These are phyloP conservation scores for Bretziella fagacearum DNA, from an alignment of 2,329 filamentous ascomycete genomes.

Conservation along the genomic window DNA sequence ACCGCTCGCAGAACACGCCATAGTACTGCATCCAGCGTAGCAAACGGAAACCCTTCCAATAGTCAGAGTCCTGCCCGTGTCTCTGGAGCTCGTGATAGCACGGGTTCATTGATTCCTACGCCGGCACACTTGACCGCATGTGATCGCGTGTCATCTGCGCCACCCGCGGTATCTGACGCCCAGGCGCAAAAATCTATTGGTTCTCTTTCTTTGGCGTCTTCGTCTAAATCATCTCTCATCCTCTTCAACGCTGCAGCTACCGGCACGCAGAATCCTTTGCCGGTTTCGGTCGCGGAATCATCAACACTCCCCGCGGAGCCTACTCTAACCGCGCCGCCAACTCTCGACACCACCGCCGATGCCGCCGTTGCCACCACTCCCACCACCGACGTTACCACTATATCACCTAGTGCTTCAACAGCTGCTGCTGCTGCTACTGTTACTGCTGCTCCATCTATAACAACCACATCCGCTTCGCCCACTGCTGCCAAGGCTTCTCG, in stretches of 20 bases:
- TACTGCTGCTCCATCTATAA: background rate
- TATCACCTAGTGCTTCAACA: background rate
- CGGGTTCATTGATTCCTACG: constrained; percentile 3
- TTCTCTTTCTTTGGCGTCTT: background rate
- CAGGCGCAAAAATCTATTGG: background rate
- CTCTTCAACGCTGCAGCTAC: constrained; percentile 3
- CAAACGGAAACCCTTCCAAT: background rate
- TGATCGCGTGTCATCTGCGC: constrained; percentile 6
- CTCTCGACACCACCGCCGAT: constrained; percentile 1
- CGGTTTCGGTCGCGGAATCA: background rate
- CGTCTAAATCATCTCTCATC: constrained; percentile 1
- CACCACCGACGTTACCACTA: background rate
- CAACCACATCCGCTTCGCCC: constrained; percentile 9
- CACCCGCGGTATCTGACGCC: constrained; percentile 4
- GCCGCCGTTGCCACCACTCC: background rate
- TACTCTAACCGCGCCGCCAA: background rate
- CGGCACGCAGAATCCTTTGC: background rate
- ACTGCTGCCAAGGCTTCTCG: constrained; percentile 11
- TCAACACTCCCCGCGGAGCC: background rate
- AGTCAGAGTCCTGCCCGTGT: constrained; percentile 1
- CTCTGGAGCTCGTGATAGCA: background rate
- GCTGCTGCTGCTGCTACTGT: background rate
- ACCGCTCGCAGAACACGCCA: constrained; percentile 4
- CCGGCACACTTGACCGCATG: background rate
- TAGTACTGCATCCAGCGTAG: background rate